Evolutionary conservation across 495 filamentous ascomycete species (phyloP), one percentile per base, ranked within the genome.

Genomic region (Glonium stellatum): DNA sequence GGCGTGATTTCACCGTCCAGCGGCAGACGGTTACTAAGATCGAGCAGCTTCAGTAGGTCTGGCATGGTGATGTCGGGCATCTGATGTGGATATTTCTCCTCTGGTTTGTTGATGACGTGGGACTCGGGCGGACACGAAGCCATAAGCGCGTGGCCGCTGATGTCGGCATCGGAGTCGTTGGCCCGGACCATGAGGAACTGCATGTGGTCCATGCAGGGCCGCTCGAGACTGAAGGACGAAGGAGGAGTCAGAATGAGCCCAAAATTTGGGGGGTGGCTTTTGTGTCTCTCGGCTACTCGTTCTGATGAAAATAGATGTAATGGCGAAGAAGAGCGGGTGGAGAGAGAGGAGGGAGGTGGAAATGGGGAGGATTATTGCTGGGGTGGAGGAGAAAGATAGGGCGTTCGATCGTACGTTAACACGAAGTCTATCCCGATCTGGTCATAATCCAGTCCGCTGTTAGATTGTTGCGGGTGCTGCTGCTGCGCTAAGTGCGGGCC

Each of bases 1-100:
- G 93, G 93, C n/a, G 92, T 96, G 70, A 98, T 87, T 73, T 98
- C 93, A 23, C 89, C 89, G 60, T 95, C 90, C 0, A 95, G 82
- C 58, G 92, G 85, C 6, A 97, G 79, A 64, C 87, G 81, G 66
- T 84, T 82, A 75, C 90, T 95, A 54, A 95, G 79, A 70, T 95
- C 87, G 54, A 96, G 81, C 42, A 97, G 78, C 48, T 87, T 91
- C 35, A 82, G 70, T 42, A 97, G 79, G 66, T 95, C 88, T 39
- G 78, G 79, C 66, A 84, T 87, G 42, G 80, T 83, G 22, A 96
- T 75, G 69, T 87, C 83, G 75, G 84, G 87, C 49, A 85, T 88
- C 62, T 83, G 77, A 62, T 74, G 73, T 39, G 70, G 72, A 49
- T 77, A 75, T 46, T 71, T 70, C 12, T 75, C 69, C 18, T 76